phyloP scores from a whole-genome alignment of 225 moss, liverwort and hornwort genomes.

The Thuidium tamariscinum region DNA sequence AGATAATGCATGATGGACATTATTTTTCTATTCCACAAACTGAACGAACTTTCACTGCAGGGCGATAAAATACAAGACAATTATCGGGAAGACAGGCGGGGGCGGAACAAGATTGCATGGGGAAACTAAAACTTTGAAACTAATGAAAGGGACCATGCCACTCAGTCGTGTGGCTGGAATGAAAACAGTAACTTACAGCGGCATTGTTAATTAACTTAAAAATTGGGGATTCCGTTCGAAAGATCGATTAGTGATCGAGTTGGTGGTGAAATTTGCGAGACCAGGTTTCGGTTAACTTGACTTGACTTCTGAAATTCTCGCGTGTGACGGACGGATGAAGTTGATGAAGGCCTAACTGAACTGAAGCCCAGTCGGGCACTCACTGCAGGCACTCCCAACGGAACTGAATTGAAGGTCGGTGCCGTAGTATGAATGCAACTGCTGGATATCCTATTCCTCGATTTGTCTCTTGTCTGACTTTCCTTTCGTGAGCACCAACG shows the following conservation, averaged over 20 bases:
- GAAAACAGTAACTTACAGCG: not conserved
- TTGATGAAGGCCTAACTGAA: not conserved
- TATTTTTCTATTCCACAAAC: not conserved
- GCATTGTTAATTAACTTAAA: not conserved
- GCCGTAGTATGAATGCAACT: not conserved
- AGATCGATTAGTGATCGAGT: too few relatives aligned
- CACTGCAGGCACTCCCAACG: too few relatives aligned
- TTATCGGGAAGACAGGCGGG: not conserved
- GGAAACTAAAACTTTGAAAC: not conserved
- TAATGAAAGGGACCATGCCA: not conserved
- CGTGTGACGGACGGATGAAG: not conserved
- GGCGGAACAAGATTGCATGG: not conserved
- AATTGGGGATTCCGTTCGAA: too few relatives aligned
- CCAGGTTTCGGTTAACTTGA: not conserved
- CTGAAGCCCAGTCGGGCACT: too few relatives aligned
- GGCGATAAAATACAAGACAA: not conserved
- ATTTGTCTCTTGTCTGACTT: slow-evolving; percentile 8
- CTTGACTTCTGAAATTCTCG: too few relatives aligned
- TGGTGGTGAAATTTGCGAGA: not conserved
- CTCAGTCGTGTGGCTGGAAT: not conserved
- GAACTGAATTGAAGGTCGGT: not conserved
- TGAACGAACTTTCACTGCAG: not conserved
- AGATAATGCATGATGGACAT: not conserved
- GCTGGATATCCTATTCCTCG: not conserved
- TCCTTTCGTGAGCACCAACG: not conserved